Evolutionary conservation across 176 grass and related monocot species (phyloP).

Genomic region (Avena eriantha): DNA sequence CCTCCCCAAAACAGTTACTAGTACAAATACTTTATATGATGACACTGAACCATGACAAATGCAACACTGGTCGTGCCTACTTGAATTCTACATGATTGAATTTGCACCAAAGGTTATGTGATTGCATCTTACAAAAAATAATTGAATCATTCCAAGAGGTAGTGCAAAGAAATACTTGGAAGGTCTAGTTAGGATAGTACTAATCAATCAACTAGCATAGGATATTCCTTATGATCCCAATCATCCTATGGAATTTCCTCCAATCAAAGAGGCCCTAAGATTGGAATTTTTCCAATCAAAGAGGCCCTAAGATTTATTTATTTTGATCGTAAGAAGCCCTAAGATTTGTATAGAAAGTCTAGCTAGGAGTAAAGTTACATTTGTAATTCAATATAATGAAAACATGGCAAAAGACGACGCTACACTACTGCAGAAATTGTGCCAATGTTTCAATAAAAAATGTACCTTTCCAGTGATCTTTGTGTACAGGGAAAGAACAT

Average conservation of each 20-base stretch:
- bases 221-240: neutral
- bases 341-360: neutral
- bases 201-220: neutral
- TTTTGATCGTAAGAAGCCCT: no score
- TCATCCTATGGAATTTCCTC: neutral
- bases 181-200: neutral
- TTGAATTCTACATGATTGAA: neutral
- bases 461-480: slow-evolving; percentile 91
- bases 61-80: neutral
- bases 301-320: no score
- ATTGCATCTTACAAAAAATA: neutral
- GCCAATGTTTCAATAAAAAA: neutral
- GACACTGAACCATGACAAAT: neutral
- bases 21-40: neutral
- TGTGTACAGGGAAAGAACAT: slow-evolving; percentile 87
- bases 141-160: neutral
- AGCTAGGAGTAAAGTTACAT: no score
- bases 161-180: neutral
- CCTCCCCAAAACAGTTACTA: neutral
- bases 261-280: neutral
- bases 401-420: neutral
- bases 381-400: neutral
- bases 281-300: no score
- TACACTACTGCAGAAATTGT: neutral
- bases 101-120: neutral